Evolutionary conservation across 2,329 filamentous ascomycete genomes (phyloP), one percentile per base, ranked within the genome.

Genomic region (Teratosphaeria pseudoeucalypti): DNA sequence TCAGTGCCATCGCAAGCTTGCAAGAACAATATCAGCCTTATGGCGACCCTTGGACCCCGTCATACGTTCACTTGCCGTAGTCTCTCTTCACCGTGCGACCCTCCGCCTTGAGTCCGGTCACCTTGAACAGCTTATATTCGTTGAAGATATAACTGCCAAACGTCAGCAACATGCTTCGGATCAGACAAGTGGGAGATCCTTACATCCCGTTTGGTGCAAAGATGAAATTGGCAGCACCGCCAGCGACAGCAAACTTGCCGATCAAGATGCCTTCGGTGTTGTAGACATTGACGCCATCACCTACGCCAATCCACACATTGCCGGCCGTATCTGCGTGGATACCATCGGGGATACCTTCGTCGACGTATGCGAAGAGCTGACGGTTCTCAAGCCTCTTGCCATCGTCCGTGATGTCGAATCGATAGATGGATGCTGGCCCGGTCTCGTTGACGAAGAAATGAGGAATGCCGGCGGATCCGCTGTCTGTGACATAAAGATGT

Each of bases 281-380:
- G 79, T 80, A 84, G 2, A 83, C 75, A 63, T 82, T 75, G 16
- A 84, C 69, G 0, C 81, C 81, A 66, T 82, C 79, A 0, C 77
- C 77, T 52, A 76, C 78, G 0, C 76, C 79, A 19, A 76, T 75
- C 67, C 80, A 84, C 0, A 84, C 77, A 66, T 83, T 83, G 1
- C 81, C 81, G 2, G 76, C 65, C 0, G 72, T 77, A 65, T 84
- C 81, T 11, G 76, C 75, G 63, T 81, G 79, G 55, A 82, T 71
- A 2, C 85, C 85, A 64, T 87, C 85, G 0, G 84, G 82, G 1
- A 83, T 72, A 0, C 81, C 80, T 1, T 75, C 67, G 54, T 80
- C 76, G 2, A 76, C 73, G 61, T 79, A 85, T 0, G 85, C 83
- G 65, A 88, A 87, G 0, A 79, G 76, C 59, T 71, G 63, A 0